Base-by-base conservation (phyloP, 2,329 filamentous ascomycete genomes). In the Cladosporium sp. region DNA sequence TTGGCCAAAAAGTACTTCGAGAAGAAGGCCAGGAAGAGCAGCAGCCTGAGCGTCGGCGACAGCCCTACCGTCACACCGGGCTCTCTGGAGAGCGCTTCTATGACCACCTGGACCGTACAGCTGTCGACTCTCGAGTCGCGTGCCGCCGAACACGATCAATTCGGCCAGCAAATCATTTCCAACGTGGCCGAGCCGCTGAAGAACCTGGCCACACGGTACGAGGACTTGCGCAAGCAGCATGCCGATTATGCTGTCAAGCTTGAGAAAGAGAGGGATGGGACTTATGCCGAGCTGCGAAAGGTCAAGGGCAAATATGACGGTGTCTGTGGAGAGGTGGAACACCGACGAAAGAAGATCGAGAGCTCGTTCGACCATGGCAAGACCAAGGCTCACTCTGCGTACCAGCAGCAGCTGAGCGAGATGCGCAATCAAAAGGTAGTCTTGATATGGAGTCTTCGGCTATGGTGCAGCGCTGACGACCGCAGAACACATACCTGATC, bases 1-100 rank as follows among this genome's bases (percentile, higher is more conserved):
- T 76, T 99, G 44, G 93, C 92, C 50, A 95, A 93, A 76, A 96
- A 93, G 69, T 97, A 96, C 75, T 93, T 89, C 66, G 95, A 99
- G 64, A 95, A 95, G 77, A 99, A 97, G 77, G 84, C 88, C 41
- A 90, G 85, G 71, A 96, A 93, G 74, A 86, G 86, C 38, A 86
- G 89, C 60, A 85, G 79, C 62, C 71, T 99, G 61, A 96, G 91
- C 67, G 93, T 97, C 47, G 93, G 93, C 63, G 93, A 99, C 64
- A 93, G 85, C 19, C 93, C 93, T 32, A 82, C 83, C 52, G 86
- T 97, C 78, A 97, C 93, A 2, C 93, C 93, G 1, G 93, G 95
- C 2, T 97, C 92, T 29, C 80, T 99, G 47, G 93, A 99, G 70
- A 95, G 91, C 67, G 93, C 93, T 47, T 97, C 92, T 18, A 81